Evolutionary conservation across 1,284 basidiomycete species (phyloP).

Genomic region (Entoloma clypeatum): DNA sequence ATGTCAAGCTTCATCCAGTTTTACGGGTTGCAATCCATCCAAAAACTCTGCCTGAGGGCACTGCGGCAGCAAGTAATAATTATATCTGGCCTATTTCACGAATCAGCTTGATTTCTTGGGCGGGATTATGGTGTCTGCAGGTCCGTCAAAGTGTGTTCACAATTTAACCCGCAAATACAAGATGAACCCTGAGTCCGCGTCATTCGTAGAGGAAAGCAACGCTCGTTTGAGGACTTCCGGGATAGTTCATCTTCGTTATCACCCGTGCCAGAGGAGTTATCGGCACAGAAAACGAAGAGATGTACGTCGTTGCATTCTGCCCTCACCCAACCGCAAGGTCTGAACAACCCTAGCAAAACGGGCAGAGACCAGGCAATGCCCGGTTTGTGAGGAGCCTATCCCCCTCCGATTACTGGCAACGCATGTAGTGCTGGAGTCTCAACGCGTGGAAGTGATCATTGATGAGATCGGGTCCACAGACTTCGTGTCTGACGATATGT

Average conservation of each 20-base stretch:
- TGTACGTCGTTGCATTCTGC: constrained; percentile 19
- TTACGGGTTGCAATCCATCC: constrained; percentile 27
- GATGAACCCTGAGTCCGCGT: neutral
- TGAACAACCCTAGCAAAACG: constrained; percentile 47
- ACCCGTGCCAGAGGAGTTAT: constrained; percentile 16
- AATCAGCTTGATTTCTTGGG: constrained; percentile 8
- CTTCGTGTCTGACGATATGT: constrained; percentile 34
- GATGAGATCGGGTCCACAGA: constrained; percentile 51
- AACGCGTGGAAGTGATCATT: constrained; percentile 65
- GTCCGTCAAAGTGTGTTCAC: constrained; percentile 20
- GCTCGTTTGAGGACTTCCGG: constrained; percentile 23
- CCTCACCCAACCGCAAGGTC: constrained; percentile 1
- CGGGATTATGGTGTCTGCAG: constrained; percentile 16
- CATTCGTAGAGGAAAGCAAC: constrained; percentile 29
- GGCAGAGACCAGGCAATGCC: constrained; percentile 69
- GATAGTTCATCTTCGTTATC: constrained; percentile 23
- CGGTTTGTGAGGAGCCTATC: constrained; percentile 66
- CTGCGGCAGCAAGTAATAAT: constrained; percentile 14
- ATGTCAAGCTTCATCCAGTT: constrained; percentile 23
- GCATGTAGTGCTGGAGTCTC: constrained; percentile 61
- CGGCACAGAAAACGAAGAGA: constrained; percentile 22
- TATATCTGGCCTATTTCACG: constrained; percentile 5
- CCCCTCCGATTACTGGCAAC: constrained; percentile 61
- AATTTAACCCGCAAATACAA: constrained; percentile 10
- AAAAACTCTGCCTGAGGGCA: constrained; percentile 14